Evolutionary conservation across 192 early-diverging fungal genomes (phyloP), one percentile per base, ranked within the genome.

Genomic region (Haplosporangium gracile): DNA sequence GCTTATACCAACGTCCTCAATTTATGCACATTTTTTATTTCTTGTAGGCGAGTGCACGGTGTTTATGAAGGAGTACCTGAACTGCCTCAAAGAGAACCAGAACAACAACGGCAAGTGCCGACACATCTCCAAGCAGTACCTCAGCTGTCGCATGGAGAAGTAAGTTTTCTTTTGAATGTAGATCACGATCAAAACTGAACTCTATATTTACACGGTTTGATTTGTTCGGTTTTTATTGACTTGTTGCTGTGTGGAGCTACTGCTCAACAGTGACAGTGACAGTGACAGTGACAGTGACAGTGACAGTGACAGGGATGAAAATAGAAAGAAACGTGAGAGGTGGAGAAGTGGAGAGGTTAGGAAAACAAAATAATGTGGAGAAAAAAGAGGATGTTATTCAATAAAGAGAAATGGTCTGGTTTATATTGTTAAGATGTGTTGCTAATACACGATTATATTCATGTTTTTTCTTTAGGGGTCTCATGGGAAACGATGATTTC

Each of bases 91-190:
- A 82, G 81, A 83, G 6, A 94, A 93, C 75, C 92, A 93, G 78
- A 95, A 94, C 70, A 92, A 94, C 77, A 93, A 93, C 88, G 89
- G 91, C 24, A 86, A 83, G 22, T 99, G 98, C 89, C 90, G 94
- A 24, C 75, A 89, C 22, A 71, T 97, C 8, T 95, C 96, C 20
- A 95, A 95, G 79, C 82, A 88, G 8, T 99, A 99, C 79, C 91
- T 99, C 22, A 90, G 94, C 87, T 99, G 98, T 76, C 91, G 98
- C 49, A 99, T 99, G 98, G 92, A 97, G 65, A 95, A 93, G 95
- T 95, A 88, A 88, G 88, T 13, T 47, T 76, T 74, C 53, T 72
- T 26, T 53, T 81, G 49, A 77, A 63, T 47, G 38, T 71, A 57
- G 24, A 43, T 82, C 60, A 8, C 60, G 24, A n/a, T n/a, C 6